These are phyloP conservation scores for Harringtonia aguacate DNA, from an alignment of 2,329 filamentous ascomycete genomes.

Conservation along the genomic window DNA sequence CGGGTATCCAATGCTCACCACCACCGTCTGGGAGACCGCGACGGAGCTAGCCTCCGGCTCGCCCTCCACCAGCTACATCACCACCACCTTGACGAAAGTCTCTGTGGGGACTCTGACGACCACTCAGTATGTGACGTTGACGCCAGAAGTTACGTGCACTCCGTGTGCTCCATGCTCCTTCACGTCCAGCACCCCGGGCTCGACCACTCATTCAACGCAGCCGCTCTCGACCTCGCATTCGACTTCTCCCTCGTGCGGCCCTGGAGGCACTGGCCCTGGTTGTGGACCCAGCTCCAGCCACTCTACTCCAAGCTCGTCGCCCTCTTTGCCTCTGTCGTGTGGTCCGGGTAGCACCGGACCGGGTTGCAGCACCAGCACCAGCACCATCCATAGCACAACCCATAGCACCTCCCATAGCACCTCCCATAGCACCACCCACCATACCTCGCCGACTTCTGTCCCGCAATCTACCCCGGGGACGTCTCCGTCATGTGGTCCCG, in stretches of 20 bases:
- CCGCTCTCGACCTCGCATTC: neutral
- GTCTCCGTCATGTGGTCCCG: too few species aligned
- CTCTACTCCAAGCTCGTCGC: neutral
- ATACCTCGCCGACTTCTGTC: too few species aligned
- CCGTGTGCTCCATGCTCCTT: too few species aligned
- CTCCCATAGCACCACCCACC: too few species aligned
- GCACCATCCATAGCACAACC: too few species aligned
- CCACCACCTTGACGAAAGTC: neutral
- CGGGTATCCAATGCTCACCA: constrained; percentile 9
- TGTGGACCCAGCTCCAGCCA: neutral
- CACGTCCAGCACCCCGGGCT: neutral
- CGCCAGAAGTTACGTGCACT: too few species aligned
- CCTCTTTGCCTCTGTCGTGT: too few species aligned
- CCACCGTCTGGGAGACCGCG: constrained; percentile 6
- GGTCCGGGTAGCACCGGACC: too few species aligned
- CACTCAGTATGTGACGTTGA: constrained; percentile 1
- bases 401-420: too few species aligned
- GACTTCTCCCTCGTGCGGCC: neutral
- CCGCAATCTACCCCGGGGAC: too few species aligned
- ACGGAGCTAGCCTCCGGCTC: constrained; percentile 6
- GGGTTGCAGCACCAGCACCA: neutral
- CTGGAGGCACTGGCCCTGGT: too few species aligned
- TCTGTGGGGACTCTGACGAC: neutral
- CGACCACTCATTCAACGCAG: neutral
- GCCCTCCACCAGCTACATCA: neutral